A percentile compares a stretch with the other conserved stretches of the same genome.
Evolutionary conservation across 305 asterid genomes (phyloP).

Genomic region (Petunia hybrid): DNA sequence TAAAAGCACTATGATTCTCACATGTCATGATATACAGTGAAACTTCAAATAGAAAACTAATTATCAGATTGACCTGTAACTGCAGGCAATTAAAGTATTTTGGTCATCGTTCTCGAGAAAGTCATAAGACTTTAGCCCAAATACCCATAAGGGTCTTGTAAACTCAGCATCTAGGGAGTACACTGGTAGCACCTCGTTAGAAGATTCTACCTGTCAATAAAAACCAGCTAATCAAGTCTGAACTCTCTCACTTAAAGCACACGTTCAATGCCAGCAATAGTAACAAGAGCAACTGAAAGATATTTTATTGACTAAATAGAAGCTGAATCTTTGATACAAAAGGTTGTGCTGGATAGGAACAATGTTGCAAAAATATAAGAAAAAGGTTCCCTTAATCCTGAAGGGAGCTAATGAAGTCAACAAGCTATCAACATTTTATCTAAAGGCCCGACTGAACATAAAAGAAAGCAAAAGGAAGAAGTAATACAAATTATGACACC

Average conservation of each 20-base stretch:
- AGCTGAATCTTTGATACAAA: conserved; percentile 22
- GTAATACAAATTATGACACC: background rate
- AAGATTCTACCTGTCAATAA: conserved; percentile 69
- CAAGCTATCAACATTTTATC: no score
- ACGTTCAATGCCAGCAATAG: background rate
- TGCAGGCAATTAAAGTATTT: conserved; percentile 77
- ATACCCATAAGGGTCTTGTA: conserved; percentile 87
- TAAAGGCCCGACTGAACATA: no score
- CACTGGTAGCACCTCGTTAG: conserved; percentile 77
- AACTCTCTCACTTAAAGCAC: conserved; percentile 15
- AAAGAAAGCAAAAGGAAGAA: no score
- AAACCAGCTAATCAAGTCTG: conserved; percentile 20
- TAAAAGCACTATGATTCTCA: conserved; percentile 24
- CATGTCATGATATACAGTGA: conserved; percentile 28
- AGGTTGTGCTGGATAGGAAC: no score
- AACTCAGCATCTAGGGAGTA: conserved; percentile 85
- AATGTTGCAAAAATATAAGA: no score
- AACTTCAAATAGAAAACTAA: background rate
- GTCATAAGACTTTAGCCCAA: conserved; percentile 86
- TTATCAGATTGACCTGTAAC: conserved; percentile 65
- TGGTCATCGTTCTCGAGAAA: conserved; percentile 58
- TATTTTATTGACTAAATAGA: conserved; percentile 5
- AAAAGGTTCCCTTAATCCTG: no score
- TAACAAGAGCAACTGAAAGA: conserved; percentile 13
- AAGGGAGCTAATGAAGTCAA: no score